phyloP scores from a whole-genome alignment of 2,329 filamentous ascomycete species.

The Trichoderma breve region DNA sequence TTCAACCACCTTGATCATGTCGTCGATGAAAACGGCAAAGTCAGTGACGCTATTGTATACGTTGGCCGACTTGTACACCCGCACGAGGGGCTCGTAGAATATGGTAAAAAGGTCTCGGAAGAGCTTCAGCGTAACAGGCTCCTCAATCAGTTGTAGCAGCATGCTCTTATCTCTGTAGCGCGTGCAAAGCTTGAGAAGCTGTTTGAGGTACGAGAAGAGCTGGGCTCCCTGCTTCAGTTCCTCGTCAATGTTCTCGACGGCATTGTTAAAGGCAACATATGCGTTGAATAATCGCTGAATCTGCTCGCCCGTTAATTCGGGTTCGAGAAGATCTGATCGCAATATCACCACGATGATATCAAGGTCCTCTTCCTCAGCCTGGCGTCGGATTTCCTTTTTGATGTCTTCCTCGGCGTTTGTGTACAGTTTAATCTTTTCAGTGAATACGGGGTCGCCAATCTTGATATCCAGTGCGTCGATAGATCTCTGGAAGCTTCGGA shows the following conservation, averaged over 20 bases:
- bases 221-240: constrained; percentile 87
- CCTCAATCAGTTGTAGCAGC: constrained; percentile 95
- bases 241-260: constrained; percentile 85
- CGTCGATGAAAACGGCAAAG: constrained; percentile 88
- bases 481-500: constrained; percentile 78
- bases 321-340: constrained; percentile 71
- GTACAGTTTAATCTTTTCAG: constrained; percentile 78
- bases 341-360: constrained; percentile 86
- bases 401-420: constrained; percentile 70
- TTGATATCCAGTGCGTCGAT: constrained; percentile 76
- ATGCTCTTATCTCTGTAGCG: constrained; percentile 92
- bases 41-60: constrained; percentile 97
- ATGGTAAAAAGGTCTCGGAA: constrained; percentile 97
- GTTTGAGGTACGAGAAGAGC: constrained; percentile 91
- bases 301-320: constrained; percentile 69
- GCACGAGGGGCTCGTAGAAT: constrained; percentile 95
- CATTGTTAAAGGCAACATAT: constrained; percentile 90
- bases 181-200: constrained; percentile 87
- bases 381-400: constrained; percentile 70
- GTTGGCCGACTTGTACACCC: constrained; percentile 98
- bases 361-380: constrained; percentile 70
- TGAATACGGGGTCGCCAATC: constrained; percentile 77
- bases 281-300: constrained; percentile 87
- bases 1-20: constrained; percentile 76
- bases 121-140: constrained; percentile 93